Conservation (phyloP, 2,329 filamentous ascomycete genomes). For the Ophiostoma sp. region DNA sequence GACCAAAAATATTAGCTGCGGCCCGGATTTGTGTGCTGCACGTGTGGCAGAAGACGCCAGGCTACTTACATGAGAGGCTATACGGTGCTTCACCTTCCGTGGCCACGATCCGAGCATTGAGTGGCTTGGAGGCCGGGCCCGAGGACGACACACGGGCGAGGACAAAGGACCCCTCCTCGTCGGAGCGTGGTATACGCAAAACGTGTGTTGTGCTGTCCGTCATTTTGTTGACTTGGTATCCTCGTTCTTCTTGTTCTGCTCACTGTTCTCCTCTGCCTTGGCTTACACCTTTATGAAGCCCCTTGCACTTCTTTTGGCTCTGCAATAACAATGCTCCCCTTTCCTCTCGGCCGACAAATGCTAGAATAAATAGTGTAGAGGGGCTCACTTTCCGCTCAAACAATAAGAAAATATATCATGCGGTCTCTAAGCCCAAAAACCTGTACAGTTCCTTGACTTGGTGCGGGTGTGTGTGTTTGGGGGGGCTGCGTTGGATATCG, state of each 20-base stretch:
- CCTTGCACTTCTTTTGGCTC: neutral
- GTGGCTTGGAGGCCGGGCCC: slow-evolving; percentile 39
- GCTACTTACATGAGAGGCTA: slow-evolving; percentile 48
- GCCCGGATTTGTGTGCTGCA: neutral
- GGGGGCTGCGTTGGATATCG: neutral
- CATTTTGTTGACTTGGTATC: slow-evolving; percentile 12
- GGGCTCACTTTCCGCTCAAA: too few relatives aligned
- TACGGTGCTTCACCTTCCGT: slow-evolving; percentile 63
- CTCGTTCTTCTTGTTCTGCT: too few relatives aligned
- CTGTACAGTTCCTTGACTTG: neutral
- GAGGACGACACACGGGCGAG: slow-evolving; percentile 54
- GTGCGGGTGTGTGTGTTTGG: neutral
- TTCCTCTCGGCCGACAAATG: too few relatives aligned
- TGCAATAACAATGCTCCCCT: too few relatives aligned
- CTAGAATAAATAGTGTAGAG: too few relatives aligned
- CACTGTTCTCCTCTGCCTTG: too few relatives aligned
- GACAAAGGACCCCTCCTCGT: slow-evolving; percentile 48
- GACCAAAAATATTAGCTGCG: neutral
- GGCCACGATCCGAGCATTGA: slow-evolving; percentile 62
- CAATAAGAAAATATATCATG: too few relatives aligned
- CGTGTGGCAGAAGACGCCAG: neutral
- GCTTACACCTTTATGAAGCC: neutral
- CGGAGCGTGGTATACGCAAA: slow-evolving; percentile 54
- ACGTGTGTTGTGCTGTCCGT: slow-evolving; percentile 34
- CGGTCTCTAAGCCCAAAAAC: too few relatives aligned